These are phyloP conservation scores for Fusarium continuum DNA, from an alignment of 2,329 filamentous ascomycete genomes.

Conservation along the genomic window DNA sequence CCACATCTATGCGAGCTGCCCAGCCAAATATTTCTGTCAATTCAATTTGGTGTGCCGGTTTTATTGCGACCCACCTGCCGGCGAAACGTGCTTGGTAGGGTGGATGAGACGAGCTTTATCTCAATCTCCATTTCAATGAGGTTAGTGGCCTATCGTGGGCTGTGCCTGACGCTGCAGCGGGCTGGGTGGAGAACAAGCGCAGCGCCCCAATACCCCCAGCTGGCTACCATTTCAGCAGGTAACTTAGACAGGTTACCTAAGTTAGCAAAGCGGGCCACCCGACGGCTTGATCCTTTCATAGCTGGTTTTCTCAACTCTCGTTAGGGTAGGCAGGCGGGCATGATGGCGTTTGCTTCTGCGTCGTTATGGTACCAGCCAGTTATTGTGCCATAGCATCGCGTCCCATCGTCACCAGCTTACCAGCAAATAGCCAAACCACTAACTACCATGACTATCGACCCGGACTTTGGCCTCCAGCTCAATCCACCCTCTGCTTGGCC, in stretches of 20 bases:
- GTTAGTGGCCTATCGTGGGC: slow-evolving; percentile 8
- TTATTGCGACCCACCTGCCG: no score
- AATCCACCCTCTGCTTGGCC: slow-evolving; percentile 10
- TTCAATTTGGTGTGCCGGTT: no score
- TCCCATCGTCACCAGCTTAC: slow-evolving; percentile 33
- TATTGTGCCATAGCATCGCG: slow-evolving; percentile 20
- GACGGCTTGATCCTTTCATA: not conserved
- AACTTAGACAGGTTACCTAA: no score
- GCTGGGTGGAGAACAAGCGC: not conserved
- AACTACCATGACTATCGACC: slow-evolving; percentile 13
- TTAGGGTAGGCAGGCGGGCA: not conserved
- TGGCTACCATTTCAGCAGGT: not conserved
- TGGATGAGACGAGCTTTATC: slow-evolving; percentile 38
- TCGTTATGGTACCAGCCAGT: slow-evolving; percentile 5
- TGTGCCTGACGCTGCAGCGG: slow-evolving; percentile 19
- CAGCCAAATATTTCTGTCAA: no score
- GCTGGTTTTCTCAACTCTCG: not conserved
- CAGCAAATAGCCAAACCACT: slow-evolving; percentile 6
- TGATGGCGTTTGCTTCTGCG: no score
- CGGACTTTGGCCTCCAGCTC: not conserved
- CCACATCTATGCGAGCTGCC: no score
- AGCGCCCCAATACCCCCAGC: not conserved
- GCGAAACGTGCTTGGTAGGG: slow-evolving; percentile 41
- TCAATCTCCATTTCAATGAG: not conserved
- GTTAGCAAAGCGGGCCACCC: not conserved